Evolutionary conservation across 2,329 filamentous ascomycete species (phyloP).

Genomic region (Coniella lustricola): DNA sequence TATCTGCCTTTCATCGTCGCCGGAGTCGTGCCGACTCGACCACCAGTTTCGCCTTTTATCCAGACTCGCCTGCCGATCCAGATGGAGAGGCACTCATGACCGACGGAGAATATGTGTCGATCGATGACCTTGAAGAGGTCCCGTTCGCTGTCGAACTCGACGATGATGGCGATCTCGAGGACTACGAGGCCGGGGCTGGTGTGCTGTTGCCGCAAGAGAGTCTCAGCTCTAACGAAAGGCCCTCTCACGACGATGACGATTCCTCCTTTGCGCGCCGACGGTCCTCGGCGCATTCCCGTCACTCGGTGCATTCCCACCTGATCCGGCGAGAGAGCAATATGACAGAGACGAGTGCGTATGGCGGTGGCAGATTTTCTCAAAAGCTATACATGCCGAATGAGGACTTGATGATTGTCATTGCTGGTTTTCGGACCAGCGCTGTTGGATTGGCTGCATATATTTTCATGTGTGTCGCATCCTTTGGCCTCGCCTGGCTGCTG

Average conservation of each 20-base stretch:
- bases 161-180: conserved; percentile 28
- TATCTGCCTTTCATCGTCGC: conserved; percentile 87
- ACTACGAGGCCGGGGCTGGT: conserved; percentile 10
- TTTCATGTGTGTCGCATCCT: conserved; percentile 61
- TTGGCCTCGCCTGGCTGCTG: conserved; percentile 75
- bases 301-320: conserved; percentile 56
- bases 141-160: conserved; percentile 33
- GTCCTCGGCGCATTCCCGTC: conserved; percentile 53
- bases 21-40: conserved; percentile 68
- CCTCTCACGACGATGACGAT: conserved; percentile 29
- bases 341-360: conserved; percentile 59
- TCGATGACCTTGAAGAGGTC: conserved; percentile 32
- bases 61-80: conserved; percentile 49
- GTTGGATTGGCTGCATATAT: conserved; percentile 64
- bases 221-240: conserved; percentile 33
- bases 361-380: conserved; percentile 64
- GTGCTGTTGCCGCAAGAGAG: conserved; percentile 25
- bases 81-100: conserved; percentile 23
- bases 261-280: conserved; percentile 47
- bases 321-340: conserved; percentile 63
- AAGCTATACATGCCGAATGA: conserved; percentile 92
- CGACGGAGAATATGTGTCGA: conserved; percentile 24
- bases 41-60: conserved; percentile 84
- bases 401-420: conserved; percentile 87
- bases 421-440: conserved; percentile 76